phyloP scores from a whole-genome alignment of 495 filamentous ascomycete genomes.

The Neurospora sp. region DNA sequence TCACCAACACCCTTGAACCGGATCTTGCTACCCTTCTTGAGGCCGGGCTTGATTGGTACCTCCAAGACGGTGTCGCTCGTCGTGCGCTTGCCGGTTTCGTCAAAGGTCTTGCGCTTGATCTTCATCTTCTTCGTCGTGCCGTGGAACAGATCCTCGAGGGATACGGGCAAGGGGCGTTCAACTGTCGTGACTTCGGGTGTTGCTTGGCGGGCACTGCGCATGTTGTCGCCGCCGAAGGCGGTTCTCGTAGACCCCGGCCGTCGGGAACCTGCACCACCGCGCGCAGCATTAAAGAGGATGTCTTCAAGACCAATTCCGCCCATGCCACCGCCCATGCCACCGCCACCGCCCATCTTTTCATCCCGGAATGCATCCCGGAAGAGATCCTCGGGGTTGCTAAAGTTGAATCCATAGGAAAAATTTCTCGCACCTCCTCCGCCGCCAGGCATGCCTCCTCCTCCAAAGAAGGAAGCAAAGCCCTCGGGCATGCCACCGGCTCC shows the following conservation, averaged over 20 bases:
- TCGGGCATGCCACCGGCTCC: conserved; percentile 28
- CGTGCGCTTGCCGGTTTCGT: conserved; percentile 70
- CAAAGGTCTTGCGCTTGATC: conserved; percentile 92
- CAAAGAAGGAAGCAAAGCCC: conserved; percentile 19
- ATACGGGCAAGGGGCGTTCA: conserved; percentile 70
- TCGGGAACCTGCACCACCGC: conserved; percentile 29
- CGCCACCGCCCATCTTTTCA: conserved; percentile 20
- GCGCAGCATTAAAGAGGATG: conserved; percentile 18
- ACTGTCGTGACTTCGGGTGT: conserved; percentile 86
- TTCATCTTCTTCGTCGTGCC: conserved; percentile 92
- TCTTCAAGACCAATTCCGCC: conserved; percentile 24
- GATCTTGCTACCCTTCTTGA: conserved; percentile 94
- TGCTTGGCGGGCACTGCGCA: conserved; percentile 35
- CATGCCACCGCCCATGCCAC: conserved; percentile 25
- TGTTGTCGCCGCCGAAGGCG: conserved; percentile 36
- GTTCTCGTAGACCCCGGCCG: conserved; percentile 20
- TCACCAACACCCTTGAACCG: conserved; percentile 95
- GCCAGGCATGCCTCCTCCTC: conserved; percentile 7
- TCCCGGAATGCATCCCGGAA: conserved; percentile 70
- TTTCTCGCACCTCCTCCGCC: conserved; percentile 38
- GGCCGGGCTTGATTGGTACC: conserved; percentile 86
- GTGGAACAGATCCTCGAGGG: conserved; percentile 76
- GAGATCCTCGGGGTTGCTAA: conserved; percentile 73
- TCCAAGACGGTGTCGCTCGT: conserved; percentile 84
- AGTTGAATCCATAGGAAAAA: conserved; percentile 62